Base-by-base conservation (phyloP, 495 filamentous ascomycete genomes). In the Tricharina praecox region DNA sequence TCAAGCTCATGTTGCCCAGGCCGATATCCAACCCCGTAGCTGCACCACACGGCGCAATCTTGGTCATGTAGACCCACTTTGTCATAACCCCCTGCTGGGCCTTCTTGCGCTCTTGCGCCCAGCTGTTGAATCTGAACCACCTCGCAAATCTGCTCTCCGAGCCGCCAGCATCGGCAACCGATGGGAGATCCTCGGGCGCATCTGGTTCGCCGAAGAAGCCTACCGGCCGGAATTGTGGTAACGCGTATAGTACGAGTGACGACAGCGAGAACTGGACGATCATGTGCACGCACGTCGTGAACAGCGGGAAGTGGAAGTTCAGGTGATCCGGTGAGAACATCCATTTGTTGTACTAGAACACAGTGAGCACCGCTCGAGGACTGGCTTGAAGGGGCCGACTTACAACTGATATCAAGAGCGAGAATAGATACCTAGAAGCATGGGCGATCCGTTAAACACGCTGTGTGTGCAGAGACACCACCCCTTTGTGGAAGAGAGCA, bases 1-100 rank as follows among this genome's bases (percentile, higher is more conserved):
- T 85, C 52, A 99, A 66, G 32, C 82, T 90, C 66, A 85, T 93
- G 59, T 99, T 99, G 38, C 92, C 92, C 44, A 99, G 65, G 11
- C 92, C 92, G 57, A 99, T 93, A 63, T 99, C 92, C 38, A 99
- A 74, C 4, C 87, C 90, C 1, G 92, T 99, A 0, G 90, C 87
- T 23, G 79, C 69, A 50, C 88, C 92, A 63, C 92, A 99, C 3
- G 92, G 92, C 2, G 81, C 85, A 55, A 99, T 81, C 44, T 92
- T 77, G 19, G 85, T 92, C 20, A 94, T 61, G 60, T 96, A 99
- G 67, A 95, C 95, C 63, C 78, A 70, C 59, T 74, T 79, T 36
- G 85, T 87, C 77, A 99, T 87, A n/a, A 92, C 48, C 9, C 58
- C 58, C 11, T 47, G 53, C 43, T 60, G 56, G 18, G 85, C 80